Evolutionary conservation across 495 filamentous ascomycete genomes (phyloP).

Genomic region (Saxophila tyrrhenica): DNA sequence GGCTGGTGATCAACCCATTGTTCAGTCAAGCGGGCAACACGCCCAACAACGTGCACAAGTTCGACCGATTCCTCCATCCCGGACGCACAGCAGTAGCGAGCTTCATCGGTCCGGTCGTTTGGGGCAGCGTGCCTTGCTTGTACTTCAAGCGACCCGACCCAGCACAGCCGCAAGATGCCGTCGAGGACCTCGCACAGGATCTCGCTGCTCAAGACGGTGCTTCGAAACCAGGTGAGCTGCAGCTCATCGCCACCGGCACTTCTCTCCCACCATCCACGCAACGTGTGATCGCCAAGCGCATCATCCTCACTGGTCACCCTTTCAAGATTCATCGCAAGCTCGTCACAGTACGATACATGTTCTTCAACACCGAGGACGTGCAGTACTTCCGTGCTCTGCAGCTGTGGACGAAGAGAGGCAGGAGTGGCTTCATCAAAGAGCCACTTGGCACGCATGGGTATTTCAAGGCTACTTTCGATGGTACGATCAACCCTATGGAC

Average conservation of each 20-base stretch:
- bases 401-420: slow-evolving; percentile 82
- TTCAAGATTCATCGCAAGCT: slow-evolving; percentile 97
- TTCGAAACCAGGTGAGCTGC: no score
- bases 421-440: slow-evolving; percentile 86
- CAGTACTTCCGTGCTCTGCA: slow-evolving; percentile 94
- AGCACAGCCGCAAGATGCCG: slow-evolving; percentile 23
- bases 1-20: slow-evolving; percentile 76
- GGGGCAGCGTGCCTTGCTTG: slow-evolving; percentile 79
- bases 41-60: slow-evolving; percentile 93
- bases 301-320: slow-evolving; percentile 89
- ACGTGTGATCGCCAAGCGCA: slow-evolving; percentile 83
- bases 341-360: slow-evolving; percentile 97
- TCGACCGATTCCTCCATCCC: slow-evolving; percentile 83
- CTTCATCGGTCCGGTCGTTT: slow-evolving; percentile 81
- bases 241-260: slow-evolving; percentile 76
- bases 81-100: slow-evolving; percentile 83
- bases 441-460: slow-evolving; percentile 92
- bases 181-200: slow-evolving; percentile 21
- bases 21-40: slow-evolving; percentile 77
- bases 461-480: slow-evolving; percentile 98
- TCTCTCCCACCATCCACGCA: slow-evolving; percentile 63
- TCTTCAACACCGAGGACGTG: slow-evolving; percentile 92
- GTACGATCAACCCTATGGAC: slow-evolving; percentile 87
- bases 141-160: slow-evolving; percentile 54
- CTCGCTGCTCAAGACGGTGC: background rate